These are phyloP conservation scores for Chaetomium olivaceum DNA, from an alignment of 2,329 filamentous ascomycete genomes.

Conservation along the genomic window DNA sequence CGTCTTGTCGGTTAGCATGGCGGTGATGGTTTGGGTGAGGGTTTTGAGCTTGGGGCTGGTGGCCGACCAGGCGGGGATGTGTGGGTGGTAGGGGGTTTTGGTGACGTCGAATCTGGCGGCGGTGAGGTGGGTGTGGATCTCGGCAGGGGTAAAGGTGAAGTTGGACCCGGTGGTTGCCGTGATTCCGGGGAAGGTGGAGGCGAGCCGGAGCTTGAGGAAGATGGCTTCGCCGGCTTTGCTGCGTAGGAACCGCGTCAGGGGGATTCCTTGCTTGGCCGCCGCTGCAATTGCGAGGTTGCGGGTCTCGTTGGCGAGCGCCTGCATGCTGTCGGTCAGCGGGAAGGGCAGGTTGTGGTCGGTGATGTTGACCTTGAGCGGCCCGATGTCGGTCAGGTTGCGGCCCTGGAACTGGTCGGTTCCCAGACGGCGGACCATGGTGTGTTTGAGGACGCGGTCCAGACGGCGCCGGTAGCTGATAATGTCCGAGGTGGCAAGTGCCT, in stretches of 20 bases:
- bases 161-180: slow-evolving; percentile 1
- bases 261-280: neutral
- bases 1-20: slow-evolving; percentile 29
- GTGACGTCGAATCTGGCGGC: slow-evolving; percentile 13
- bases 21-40: slow-evolving; percentile 21
- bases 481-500: neutral
- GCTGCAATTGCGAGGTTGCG: neutral
- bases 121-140: slow-evolving; percentile 15
- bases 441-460: slow-evolving; percentile 22
- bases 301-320: slow-evolving; percentile 19
- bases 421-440: slow-evolving; percentile 29
- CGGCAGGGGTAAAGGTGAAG: slow-evolving; percentile 25
- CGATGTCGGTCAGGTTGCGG: slow-evolving; percentile 25
- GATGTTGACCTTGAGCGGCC: slow-evolving; percentile 30
- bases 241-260: slow-evolving; percentile 11
- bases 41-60: slow-evolving; percentile 27
- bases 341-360: slow-evolving; percentile 26
- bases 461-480: slow-evolving; percentile 23
- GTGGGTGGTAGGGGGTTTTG: slow-evolving; percentile 22
- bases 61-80: slow-evolving; percentile 27
- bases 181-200: slow-evolving; percentile 30
- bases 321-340: slow-evolving; percentile 1
- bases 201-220: slow-evolving; percentile 28
- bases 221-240: slow-evolving; percentile 12
- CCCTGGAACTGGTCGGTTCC: slow-evolving; percentile 30